Evolutionary conservation across 306 rosid genomes (phyloP).

Genomic region (Senna siamea): DNA sequence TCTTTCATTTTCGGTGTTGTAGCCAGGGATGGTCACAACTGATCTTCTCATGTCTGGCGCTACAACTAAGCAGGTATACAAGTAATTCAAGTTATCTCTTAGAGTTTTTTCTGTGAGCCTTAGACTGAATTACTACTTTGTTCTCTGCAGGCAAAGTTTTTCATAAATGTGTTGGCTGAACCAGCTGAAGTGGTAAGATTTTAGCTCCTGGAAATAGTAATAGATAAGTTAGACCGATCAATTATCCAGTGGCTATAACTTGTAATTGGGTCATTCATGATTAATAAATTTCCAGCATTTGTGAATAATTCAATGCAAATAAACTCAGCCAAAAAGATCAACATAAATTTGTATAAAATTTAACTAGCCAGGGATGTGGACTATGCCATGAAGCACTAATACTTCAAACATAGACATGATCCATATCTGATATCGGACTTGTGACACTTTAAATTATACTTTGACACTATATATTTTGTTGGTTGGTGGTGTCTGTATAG

Average conservation of each 20-base stretch:
- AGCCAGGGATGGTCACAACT: slow-evolving; percentile 99
- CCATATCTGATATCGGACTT: not conserved
- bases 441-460: not conserved
- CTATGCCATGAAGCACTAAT: not conserved
- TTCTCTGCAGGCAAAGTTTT: slow-evolving; percentile 86
- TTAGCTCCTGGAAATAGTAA: slow-evolving; percentile 4
- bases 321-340: slow-evolving; percentile 25
- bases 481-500: not conserved
- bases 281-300: slow-evolving; percentile 19
- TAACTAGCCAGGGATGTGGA: slow-evolving; percentile 19
- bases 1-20: slow-evolving; percentile 41
- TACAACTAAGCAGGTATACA: slow-evolving; percentile 79
- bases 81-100: slow-evolving; percentile 5
- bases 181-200: slow-evolving; percentile 94
- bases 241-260: not conserved
- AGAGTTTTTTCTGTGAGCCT: slow-evolving; percentile 7
- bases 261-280: slow-evolving; percentile 14
- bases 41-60: slow-evolving; percentile 99
- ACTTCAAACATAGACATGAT: not conserved
- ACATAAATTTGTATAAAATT: not conserved
- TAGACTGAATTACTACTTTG: slow-evolving; percentile 22
- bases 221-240: slow-evolving; percentile 20
- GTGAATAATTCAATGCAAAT: not conserved
- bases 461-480: not conserved
- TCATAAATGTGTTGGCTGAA: slow-evolving; percentile 93